Base-by-base conservation (phyloP, 225 moss, liverwort and hornwort genomes). In the Bryum argenteum region DNA sequence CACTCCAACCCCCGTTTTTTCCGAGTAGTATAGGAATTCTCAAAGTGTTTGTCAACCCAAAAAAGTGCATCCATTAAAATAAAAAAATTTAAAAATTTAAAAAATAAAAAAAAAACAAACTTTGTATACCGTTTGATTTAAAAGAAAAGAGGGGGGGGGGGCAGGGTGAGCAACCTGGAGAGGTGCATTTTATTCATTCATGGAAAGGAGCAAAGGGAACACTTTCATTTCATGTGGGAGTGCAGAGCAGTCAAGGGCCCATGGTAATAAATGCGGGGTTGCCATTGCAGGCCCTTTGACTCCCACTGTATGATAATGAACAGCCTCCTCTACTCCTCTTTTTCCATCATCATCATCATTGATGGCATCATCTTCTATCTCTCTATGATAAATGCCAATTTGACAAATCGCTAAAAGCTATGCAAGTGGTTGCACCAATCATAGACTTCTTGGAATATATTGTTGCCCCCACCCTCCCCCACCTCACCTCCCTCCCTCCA, bases 181-280 rank as follows among this genome's bases (percentile, higher is more conserved):
- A n/a, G n/a, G n/a, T n/a, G n/a, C n/a, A n/a, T n/a, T n/a, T 2
- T 16, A 43, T 45, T 19, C 48, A 28, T 65, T 17, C 28, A 0
- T 59, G 1, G 0, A 1, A 43, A 59, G 24, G 42, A 50, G 42
- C n/a, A 58, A 28, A 51, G 58, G 17, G 0, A 12, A 1, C 4
- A 1, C 1, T 7, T 22, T 9, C 13, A 51, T 52, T 13, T 8
- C n/a, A n/a, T n/a, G n/a, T n/a, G n/a, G n/a, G 15, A 6, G 20
- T 15, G 33, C 9, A n/a, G n/a, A n/a, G 18, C 19, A 71, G 77
- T 59, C 58, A 65, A 71, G 33, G 53, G 0, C 44, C 9, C 22
- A 0, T 7, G 8, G 10, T 58, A 54, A 37, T 72, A 23, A 72
- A 23, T 72, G 72, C 61, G 10, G 23, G 1, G 3, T 28, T 28